These are phyloP conservation scores for Kockovaella imperatae DNA, from an alignment of 768 basidiomycete species.

Conservation along the genomic window DNA sequence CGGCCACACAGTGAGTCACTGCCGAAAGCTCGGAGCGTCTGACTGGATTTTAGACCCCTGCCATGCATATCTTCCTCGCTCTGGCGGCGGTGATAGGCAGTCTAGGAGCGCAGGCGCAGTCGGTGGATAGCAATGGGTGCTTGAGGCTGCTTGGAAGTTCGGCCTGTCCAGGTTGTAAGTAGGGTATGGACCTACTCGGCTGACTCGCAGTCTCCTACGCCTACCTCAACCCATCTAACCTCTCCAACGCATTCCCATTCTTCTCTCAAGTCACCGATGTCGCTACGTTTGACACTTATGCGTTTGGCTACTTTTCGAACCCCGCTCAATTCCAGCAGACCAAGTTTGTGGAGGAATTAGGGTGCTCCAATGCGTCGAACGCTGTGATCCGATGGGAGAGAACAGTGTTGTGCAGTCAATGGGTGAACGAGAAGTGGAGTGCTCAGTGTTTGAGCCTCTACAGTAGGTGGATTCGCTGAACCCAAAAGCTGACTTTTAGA, in stretches of 20 bases:
- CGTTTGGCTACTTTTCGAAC: constrained; percentile 36
- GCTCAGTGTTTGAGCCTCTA: constrained; percentile 28
- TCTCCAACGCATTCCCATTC: constrained; percentile 41
- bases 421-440: constrained; percentile 41
- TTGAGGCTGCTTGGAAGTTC: not conserved
- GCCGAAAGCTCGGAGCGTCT: not conserved
- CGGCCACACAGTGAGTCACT: too few relatives aligned
- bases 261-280: constrained; percentile 32
- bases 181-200: not conserved
- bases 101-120: not conserved
- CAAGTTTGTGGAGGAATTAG: constrained; percentile 39
- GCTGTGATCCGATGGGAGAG: constrained; percentile 36
- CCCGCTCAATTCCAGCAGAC: constrained; percentile 32
- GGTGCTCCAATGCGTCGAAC: constrained; percentile 35
- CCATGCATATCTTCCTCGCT: not conserved
- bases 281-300: constrained; percentile 35
- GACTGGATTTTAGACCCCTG: not conserved
- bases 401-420: constrained; percentile 41
- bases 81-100: not conserved
- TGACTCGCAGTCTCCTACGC: constrained; percentile 26
- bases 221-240: constrained; percentile 35
- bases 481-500: constrained; percentile 9
- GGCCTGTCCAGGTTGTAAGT: constrained; percentile 2
- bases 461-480: constrained; percentile 25
- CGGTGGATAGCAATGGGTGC: not conserved